These are phyloP conservation scores for Cryptosporidium sp. DNA, from an alignment of 169 alveolate genomes.

Conservation along the genomic window DNA sequence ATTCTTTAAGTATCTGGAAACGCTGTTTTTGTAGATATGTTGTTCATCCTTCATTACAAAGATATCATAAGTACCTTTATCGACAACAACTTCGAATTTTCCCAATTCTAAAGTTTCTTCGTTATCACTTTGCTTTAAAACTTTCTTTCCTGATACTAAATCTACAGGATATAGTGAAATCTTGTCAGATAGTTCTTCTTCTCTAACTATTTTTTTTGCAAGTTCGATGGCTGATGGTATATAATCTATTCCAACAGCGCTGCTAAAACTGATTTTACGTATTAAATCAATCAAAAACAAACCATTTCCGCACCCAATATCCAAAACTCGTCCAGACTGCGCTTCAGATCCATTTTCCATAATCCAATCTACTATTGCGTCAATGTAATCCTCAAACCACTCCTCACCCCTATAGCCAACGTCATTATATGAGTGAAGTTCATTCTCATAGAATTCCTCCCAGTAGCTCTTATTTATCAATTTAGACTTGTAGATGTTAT, in stretches of 20 bases:
- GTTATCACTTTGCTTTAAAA: constrained; percentile 30
- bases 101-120: constrained; percentile 53
- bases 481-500: not conserved
- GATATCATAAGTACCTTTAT: constrained; percentile 82
- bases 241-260: constrained; percentile 81
- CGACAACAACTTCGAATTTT: constrained; percentile 77
- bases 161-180: constrained; percentile 72
- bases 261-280: constrained; percentile 62
- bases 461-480: constrained; percentile 40
- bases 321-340: constrained; percentile 53
- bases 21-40: constrained; percentile 70
- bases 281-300: constrained; percentile 76
- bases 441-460: constrained; percentile 65
- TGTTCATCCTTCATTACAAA: constrained; percentile 79
- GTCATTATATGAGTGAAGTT: constrained; percentile 40
- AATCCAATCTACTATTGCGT: constrained; percentile 57
- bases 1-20: constrained; percentile 75
- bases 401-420: constrained; percentile 73
- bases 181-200: constrained; percentile 64
- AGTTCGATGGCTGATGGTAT: constrained; percentile 78
- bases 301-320: constrained; percentile 83
- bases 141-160: constrained; percentile 61
- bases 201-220: constrained; percentile 73
- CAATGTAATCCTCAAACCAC: constrained; percentile 67
- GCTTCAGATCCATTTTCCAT: not conserved